Base-by-base conservation (phyloP, 2,329 filamentous ascomycete species). In the Microsporum canis region DNA sequence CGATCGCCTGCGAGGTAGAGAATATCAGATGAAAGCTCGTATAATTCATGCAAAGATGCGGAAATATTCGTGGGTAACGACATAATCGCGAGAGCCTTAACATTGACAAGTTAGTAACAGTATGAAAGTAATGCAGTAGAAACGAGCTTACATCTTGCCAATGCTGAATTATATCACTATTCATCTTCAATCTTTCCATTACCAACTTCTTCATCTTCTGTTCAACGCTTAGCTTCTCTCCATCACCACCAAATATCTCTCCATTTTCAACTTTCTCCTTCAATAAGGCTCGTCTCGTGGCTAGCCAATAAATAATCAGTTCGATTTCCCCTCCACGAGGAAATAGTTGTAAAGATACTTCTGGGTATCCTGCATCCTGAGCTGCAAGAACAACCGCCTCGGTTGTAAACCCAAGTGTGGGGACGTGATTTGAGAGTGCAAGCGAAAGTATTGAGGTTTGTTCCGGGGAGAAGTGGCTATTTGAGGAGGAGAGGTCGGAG, bases 1-100 rank as follows among this genome's bases (percentile, higher is more conserved):
- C 77, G 79, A 73, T 97, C 94, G 58, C 90, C 89, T 0, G 92
- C 84, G 3, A 96, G 83, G 69, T 88, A 91, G 81, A 88, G 89
- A 58, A 99, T 95, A 73, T 99, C 94, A 72, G 96, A 92, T n/a
- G 88, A 83, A 3, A 99, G 83, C 57, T 82, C 79, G 47, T 88
- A 85, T 3, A 99, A 82, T 76, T 97, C 94, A 51, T 81, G 81
- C 2, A 96, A 72, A 0, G 91, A 91, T 6, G 84, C 76, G 0
- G 89, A 84, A 38, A 95, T 81, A 72, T 92, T 88, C 63, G 81
- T 83, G 0, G 90, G 88, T 62, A 95, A 86, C 3, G 91, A 90
- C 88, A 96, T 96, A 64, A 95, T 79, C 3, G 89, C 91, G 2
- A 97, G 80, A 51, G 92, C 94, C 88, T 94, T 63, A 29, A 49